Conservation (phyloP, 805 yeast species). For the Ogataea trehaloabstinens region DNA sequence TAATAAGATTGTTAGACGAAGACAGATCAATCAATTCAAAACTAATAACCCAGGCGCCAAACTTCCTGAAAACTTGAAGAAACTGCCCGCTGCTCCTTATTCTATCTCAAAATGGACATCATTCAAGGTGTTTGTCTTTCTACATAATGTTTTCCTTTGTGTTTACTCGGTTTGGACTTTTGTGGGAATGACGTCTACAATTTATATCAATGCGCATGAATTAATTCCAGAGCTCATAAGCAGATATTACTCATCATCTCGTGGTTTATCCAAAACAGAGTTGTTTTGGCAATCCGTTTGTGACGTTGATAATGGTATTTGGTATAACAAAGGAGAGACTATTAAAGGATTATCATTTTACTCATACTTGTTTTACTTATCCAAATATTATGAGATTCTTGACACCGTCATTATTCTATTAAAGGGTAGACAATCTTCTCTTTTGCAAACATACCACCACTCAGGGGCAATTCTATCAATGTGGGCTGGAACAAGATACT, state of each 20-base stretch:
- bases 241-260: conserved; percentile 17
- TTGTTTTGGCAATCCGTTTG: conserved; percentile 62
- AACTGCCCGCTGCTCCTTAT: conserved; percentile 54
- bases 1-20: conserved; percentile 45
- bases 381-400: conserved; percentile 69
- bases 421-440: conserved; percentile 64
- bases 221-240: conserved; percentile 29
- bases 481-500: conserved; percentile 75
- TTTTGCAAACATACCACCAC: conserved; percentile 73
- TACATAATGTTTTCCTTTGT: conserved; percentile 62
- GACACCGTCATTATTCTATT: conserved; percentile 66
- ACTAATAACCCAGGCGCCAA: conserved; percentile 26
- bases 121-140: conserved; percentile 54
- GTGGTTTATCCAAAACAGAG: conserved; percentile 29
- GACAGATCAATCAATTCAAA: conserved; percentile 40
- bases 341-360: conserved; percentile 49
- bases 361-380: conserved; percentile 66
- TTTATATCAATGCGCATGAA: conserved; percentile 39
- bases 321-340: conserved; percentile 34
- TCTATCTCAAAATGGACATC: conserved; percentile 39
- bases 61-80: conserved; percentile 28
- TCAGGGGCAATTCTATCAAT: conserved; percentile 78
- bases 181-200: conserved; percentile 57
- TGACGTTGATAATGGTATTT: conserved; percentile 57
- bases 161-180: conserved; percentile 71